phyloP scores from a whole-genome alignment of 345 rosid species.

The Gossypium longicalyx region DNA sequence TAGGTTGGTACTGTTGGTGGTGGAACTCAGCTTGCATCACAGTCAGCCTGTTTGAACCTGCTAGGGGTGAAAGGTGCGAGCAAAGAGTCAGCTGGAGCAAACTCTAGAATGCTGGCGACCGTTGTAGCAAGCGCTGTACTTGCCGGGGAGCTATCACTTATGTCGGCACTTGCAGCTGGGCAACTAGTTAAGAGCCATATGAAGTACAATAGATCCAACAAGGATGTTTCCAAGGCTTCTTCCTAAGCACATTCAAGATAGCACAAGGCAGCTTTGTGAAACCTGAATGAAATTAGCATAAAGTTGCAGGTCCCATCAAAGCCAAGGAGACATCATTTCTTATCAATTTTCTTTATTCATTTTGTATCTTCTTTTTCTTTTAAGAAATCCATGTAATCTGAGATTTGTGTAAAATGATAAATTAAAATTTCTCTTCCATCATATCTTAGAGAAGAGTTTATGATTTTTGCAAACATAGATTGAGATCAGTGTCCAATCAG shows the following conservation, averaged over 20 bases:
- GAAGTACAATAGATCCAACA: constrained; percentile 66
- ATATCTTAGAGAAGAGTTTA: too few relatives aligned
- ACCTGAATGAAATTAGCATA: neutral
- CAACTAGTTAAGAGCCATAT: too few relatives aligned
- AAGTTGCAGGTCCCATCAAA: neutral
- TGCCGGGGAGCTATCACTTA: constrained; percentile 64
- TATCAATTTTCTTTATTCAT: neutral
- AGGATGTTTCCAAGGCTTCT: constrained; percentile 36
- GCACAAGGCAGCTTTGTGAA: neutral
- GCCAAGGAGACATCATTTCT: neutral
- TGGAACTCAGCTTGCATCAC: constrained; percentile 61
- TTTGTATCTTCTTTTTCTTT: neutral
- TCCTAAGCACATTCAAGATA: neutral
- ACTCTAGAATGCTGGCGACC: constrained; percentile 47
- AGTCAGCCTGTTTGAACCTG: constrained; percentile 64
- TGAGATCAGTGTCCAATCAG: too few relatives aligned
- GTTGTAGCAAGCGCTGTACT: constrained; percentile 63
- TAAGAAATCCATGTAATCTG: neutral
- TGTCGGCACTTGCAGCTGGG: constrained; percentile 39
- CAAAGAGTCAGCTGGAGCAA: constrained; percentile 48
- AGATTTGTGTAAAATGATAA: neutral
- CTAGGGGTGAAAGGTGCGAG: constrained; percentile 64
- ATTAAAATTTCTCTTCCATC: neutral
- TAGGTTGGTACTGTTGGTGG: constrained; percentile 41
- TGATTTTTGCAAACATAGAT: too few relatives aligned